Conservation (phyloP, 2,329 filamentous ascomycete species). For the Purpureocillium takamizusanense region DNA sequence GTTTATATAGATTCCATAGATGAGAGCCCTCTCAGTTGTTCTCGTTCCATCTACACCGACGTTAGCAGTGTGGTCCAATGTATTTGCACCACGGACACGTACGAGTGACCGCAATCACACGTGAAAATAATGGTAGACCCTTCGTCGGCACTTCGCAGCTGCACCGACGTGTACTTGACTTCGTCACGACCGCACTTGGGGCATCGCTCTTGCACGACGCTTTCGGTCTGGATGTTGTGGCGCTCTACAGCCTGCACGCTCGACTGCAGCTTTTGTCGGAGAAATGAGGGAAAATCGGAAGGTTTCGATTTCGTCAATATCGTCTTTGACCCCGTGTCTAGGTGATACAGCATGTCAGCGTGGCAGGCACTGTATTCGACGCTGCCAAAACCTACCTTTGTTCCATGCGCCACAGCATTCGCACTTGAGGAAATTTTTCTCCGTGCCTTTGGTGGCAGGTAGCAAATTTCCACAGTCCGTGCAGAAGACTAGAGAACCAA, state of each 20-base stretch:
- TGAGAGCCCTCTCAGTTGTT: slow-evolving; percentile 44
- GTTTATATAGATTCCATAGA: slow-evolving; percentile 2
- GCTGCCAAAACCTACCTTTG: slow-evolving; percentile 47
- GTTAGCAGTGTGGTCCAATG: slow-evolving; percentile 12
- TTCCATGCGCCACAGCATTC: slow-evolving; percentile 81
- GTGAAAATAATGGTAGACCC: slow-evolving; percentile 86
- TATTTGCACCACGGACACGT: slow-evolving; percentile 23
- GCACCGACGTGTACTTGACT: slow-evolving; percentile 76
- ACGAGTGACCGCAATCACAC: slow-evolving; percentile 82
- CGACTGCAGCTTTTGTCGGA: slow-evolving; percentile 76
- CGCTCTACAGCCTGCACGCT: slow-evolving; percentile 73
- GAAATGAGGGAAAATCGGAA: slow-evolving; percentile 80
- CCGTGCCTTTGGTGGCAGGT: slow-evolving; percentile 67
- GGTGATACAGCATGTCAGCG: slow-evolving; percentile 6
- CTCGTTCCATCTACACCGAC: slow-evolving; percentile 37
- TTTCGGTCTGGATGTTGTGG: slow-evolving; percentile 68
- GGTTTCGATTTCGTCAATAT: slow-evolving; percentile 80
- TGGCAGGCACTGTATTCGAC: slow-evolving; percentile 33
- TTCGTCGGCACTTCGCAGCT: slow-evolving; percentile 89
- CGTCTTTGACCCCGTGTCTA: slow-evolving; percentile 66
- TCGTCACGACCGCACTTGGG: slow-evolving; percentile 72
- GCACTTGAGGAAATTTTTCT: slow-evolving; percentile 70
- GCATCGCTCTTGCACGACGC: slow-evolving; percentile 59
- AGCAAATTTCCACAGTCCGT: slow-evolving; percentile 86
- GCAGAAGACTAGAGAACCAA: slow-evolving; percentile 89